phyloP scores from a whole-genome alignment of 2,329 filamentous ascomycete species.

The Cladosporium halotolerans region DNA sequence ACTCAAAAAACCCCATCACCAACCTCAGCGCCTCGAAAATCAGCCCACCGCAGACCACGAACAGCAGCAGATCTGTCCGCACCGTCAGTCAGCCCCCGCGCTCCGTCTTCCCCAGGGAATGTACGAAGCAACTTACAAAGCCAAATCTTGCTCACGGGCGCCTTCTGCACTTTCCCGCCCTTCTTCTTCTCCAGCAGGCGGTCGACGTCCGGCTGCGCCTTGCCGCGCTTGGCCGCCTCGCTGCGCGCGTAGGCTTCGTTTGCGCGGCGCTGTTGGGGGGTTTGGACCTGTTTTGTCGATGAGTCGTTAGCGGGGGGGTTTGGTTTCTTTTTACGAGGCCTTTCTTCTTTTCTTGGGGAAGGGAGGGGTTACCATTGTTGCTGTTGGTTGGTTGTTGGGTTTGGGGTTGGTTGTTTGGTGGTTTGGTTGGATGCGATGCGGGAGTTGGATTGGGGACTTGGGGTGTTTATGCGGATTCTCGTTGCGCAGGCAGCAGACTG shows the following conservation, averaged over 20 bases:
- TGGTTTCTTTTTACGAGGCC: no score
- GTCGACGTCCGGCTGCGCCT: constrained; percentile 43
- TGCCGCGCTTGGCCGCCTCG: constrained; percentile 69
- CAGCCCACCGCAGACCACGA: constrained; percentile 57
- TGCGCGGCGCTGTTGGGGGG: constrained; percentile 72
- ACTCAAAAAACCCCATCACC: constrained; percentile 31
- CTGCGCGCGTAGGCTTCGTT: constrained; percentile 73
- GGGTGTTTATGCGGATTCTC: no score
- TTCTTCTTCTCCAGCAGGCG: constrained; percentile 45
- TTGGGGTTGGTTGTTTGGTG: neutral
- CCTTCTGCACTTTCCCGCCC: constrained; percentile 26
- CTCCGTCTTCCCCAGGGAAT: neutral
- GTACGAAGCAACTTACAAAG: constrained; percentile 45
- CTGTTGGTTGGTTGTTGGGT: no score
- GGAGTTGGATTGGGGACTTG: no score
- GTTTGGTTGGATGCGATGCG: no score
- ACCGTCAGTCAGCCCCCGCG: neutral
- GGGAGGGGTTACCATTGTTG: neutral
- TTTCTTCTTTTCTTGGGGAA: neutral
- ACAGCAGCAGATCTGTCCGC: constrained; percentile 51
- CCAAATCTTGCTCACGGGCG: constrained; percentile 52
- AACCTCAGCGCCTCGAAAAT: constrained; percentile 51
- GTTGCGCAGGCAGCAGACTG: no score
- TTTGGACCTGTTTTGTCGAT: constrained; percentile 59
- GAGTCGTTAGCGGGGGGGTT: no score